phyloP scores from a whole-genome alignment of 306 rosid genomes.

The Hippophae tibetana region DNA sequence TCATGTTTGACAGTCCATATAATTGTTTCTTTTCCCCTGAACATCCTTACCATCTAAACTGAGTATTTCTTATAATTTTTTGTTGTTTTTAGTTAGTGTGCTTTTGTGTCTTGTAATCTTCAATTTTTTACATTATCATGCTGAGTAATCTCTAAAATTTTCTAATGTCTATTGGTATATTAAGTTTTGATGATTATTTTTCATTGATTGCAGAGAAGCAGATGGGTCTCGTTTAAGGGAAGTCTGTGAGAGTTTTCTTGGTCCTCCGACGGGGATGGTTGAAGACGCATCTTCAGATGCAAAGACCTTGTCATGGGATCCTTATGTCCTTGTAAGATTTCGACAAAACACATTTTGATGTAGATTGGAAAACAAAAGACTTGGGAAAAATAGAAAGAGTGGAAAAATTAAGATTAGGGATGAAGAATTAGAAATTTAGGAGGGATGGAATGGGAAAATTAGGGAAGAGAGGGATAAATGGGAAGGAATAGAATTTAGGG shows the following conservation, averaged over 20 bases:
- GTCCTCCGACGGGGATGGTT: conserved; percentile 97
- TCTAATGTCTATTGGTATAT: background rate
- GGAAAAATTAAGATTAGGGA: too few relatives aligned
- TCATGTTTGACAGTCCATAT: background rate
- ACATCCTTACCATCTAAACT: too few relatives aligned
- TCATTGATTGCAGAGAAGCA: conserved; percentile 73
- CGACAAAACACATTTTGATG: background rate
- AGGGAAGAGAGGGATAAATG: too few relatives aligned
- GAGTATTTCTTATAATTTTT: too few relatives aligned
- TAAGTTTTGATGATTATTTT: background rate
- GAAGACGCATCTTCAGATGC: conserved; percentile 43
- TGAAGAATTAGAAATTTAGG: too few relatives aligned
- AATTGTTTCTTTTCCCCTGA: background rate
- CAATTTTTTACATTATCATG: too few relatives aligned
- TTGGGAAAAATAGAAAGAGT: too few relatives aligned
- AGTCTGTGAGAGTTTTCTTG: conserved; percentile 91
- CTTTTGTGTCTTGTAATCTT: too few relatives aligned
- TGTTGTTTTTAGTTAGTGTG: too few relatives aligned
- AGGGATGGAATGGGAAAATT: too few relatives aligned
- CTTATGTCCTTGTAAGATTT: conserved; percentile 74
- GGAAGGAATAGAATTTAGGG: too few relatives aligned
- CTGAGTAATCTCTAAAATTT: background rate
- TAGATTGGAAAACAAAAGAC: too few relatives aligned
- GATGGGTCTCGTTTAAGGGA: conserved; percentile 93
- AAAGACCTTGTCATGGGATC: conserved; percentile 78